Base-by-base conservation (phyloP, 495 filamentous ascomycete genomes). In the Aspergillus diversus region DNA sequence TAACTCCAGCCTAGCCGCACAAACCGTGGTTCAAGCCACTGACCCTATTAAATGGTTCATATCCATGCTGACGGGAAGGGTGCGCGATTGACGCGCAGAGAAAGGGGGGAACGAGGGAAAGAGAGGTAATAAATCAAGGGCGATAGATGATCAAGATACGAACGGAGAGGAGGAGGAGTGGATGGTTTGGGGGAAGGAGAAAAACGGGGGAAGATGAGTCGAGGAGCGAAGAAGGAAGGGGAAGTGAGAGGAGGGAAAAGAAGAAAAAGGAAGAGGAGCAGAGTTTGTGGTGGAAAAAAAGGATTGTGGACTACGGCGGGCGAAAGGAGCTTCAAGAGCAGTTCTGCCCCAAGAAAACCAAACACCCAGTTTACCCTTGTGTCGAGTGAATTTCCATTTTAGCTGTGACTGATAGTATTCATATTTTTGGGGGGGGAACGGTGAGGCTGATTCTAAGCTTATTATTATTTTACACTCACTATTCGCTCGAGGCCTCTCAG, bases 21-120 rank as follows among this genome's bases (percentile, higher is more conserved):
- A 75, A 74, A 73, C 73, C 74, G 70, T 70, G 65, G 65, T 67
- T 74, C 68, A 72, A 65, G 68, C 68, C 69, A 69, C 80, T 79
- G 70, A 82, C 80, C 80, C 80, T 73, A 82, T 81, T 66, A 82
- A 73, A 71, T 82, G 78, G 69, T 82, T 81, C 80, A 82, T 82
- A 71, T 82, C 80, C 80, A 82, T 82, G 60, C 66, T 80, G 70
- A 71, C 69, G 66, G 66, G 65, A 54, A 71, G 67, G 58, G 58
- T 61, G 79, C 79, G 77, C 79, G 73, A 71, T 54, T 60, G 53
- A 54, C 63, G 70, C 63, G 71, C 67, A 50, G 59, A 27, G 63
- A 42, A 60, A 42, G 52, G 59, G 66, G 60, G 33, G 65, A 67
- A 66, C 46, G 43, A 43, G 63, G 47, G 63, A 31, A 17, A 53